phyloP scores from a whole-genome alignment of 306 rosid species.

The Comarum palustre region DNA sequence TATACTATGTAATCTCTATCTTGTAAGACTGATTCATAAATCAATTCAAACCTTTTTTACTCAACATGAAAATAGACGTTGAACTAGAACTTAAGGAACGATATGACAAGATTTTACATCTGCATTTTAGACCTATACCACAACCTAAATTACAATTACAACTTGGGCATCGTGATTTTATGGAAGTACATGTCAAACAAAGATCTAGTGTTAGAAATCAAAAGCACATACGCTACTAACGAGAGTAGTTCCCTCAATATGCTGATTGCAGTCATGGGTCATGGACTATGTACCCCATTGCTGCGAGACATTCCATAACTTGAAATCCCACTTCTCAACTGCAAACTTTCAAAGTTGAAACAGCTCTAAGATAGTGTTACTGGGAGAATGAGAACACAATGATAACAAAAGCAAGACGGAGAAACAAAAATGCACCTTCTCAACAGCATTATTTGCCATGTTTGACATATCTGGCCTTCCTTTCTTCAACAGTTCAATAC shows the following conservation, averaged over 20 bases:
- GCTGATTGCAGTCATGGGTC: background rate
- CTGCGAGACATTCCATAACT: conserved; percentile 28
- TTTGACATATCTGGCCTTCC: conserved; percentile 30
- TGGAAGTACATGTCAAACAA: background rate
- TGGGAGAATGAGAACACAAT: background rate
- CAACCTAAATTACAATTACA: background rate
- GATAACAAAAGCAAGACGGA: conserved; percentile 1
- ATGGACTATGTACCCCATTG: conserved; percentile 21
- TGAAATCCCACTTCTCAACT: conserved; percentile 48
- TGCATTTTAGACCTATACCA: background rate
- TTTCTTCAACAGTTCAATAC: conserved; percentile 45
- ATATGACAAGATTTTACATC: background rate
- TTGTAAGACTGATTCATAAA: background rate
- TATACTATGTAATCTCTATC: background rate
- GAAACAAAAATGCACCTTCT: conserved; percentile 39
- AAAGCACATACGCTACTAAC: background rate
- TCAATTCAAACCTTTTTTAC: background rate
- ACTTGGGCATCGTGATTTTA: background rate
- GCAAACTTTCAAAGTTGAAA: conserved; percentile 19
- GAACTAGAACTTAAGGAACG: background rate
- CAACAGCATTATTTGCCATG: conserved; percentile 32
- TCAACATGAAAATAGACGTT: background rate
- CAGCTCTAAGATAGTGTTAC: conserved; percentile 6
- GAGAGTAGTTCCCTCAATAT: background rate
- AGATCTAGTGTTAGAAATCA: background rate